phyloP scores from a whole-genome alignment of 2,329 filamentous ascomycete genomes.

The Colletotrichum simmondsii region DNA sequence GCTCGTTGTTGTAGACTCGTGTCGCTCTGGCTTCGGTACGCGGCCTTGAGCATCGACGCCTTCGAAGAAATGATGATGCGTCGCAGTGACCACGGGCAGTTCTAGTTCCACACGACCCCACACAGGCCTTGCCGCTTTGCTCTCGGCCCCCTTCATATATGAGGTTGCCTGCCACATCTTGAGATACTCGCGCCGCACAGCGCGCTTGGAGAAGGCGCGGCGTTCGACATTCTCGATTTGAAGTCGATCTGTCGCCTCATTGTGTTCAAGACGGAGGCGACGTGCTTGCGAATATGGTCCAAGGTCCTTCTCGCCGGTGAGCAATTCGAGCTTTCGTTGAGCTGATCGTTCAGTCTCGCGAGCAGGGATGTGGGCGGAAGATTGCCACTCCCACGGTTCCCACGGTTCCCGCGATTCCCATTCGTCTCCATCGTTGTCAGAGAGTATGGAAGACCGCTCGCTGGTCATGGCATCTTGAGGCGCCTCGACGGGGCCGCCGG shows the following conservation, averaged over 20 bases:
- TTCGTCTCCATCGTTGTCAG: not conserved
- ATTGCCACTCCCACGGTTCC: slow-evolving; percentile 55
- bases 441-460: not conserved
- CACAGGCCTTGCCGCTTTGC: slow-evolving; percentile 47
- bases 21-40: not conserved
- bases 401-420: slow-evolving; percentile 43
- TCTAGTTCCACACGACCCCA: slow-evolving; percentile 56
- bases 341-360: slow-evolving; percentile 50
- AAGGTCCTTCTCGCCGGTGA: slow-evolving; percentile 49
- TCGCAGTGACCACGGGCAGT: slow-evolving; percentile 43
- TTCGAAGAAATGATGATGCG: slow-evolving; percentile 59
- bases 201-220: slow-evolving; percentile 42
- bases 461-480: not conserved
- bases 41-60: slow-evolving; percentile 49
- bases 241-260: not conserved
- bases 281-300: slow-evolving; percentile 47
- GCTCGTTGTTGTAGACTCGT: not conserved
- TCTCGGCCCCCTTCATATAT: slow-evolving; percentile 46
- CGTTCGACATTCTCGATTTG: not conserved
- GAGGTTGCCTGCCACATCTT: slow-evolving; percentile 58
- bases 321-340: slow-evolving; percentile 46
- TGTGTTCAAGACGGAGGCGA: slow-evolving; percentile 30
- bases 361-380: slow-evolving; percentile 51
- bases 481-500: not conserved
- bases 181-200: slow-evolving; percentile 60